These are phyloP conservation scores for Trametes meyenii DNA, from an alignment of 768 basidiomycete genomes.

Conservation along the genomic window DNA sequence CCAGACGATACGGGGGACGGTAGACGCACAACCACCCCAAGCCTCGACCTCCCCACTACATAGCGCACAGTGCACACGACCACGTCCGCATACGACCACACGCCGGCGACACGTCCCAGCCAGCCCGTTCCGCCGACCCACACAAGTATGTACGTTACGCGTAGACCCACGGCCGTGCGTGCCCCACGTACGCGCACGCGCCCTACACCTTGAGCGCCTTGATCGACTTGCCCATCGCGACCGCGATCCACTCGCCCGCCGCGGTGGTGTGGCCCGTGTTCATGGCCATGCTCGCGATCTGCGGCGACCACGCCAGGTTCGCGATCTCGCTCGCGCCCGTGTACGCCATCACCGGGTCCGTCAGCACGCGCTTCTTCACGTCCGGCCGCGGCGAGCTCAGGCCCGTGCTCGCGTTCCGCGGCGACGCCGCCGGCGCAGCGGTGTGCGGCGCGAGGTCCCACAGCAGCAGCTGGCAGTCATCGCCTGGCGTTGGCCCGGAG, in stretches of 20 bases:
- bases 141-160: too few relatives aligned
- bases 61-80: too few relatives aligned
- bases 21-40: too few relatives aligned
- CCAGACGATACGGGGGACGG: too few relatives aligned
- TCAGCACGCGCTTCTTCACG: slow-evolving; percentile 71
- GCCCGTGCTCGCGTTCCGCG: slow-evolving; percentile 68
- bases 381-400: slow-evolving; percentile 83
- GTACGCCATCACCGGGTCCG: slow-evolving; percentile 84
- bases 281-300: slow-evolving; percentile 76
- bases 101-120: too few relatives aligned
- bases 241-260: slow-evolving; percentile 85
- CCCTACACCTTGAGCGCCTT: slow-evolving; percentile 82
- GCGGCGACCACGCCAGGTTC: slow-evolving; percentile 88
- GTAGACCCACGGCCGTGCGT: too few relatives aligned
- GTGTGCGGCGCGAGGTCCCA: slow-evolving; percentile 84
- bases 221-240: slow-evolving; percentile 80
- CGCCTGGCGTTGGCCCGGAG: slow-evolving; percentile 51
- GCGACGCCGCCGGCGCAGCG: slow-evolving; percentile 60
- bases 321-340: slow-evolving; percentile 78
- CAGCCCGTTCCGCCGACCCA: neutral
- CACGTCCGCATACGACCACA: too few relatives aligned
- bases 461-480: slow-evolving; percentile 91
- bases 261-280: slow-evolving; percentile 72
- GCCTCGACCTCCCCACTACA: too few relatives aligned
- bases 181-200: too few relatives aligned